Conservation (phyloP, 2,329 filamentous ascomycete species). For the Aspergillus bombycis region DNA sequence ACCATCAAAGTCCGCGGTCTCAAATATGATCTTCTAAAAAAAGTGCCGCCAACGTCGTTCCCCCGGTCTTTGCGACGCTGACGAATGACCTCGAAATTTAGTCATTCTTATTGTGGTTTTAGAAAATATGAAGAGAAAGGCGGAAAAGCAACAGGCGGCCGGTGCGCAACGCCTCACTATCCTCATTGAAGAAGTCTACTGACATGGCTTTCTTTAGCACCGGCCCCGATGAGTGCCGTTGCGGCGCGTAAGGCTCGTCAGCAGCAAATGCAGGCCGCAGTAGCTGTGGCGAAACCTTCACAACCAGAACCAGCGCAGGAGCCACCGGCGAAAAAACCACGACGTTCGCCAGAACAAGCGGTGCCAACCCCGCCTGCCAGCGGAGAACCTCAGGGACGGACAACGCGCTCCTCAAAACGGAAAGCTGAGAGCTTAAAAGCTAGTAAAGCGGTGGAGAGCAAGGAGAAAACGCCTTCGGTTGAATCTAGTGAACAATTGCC, state of each 20-base stretch:
- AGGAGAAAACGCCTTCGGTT: constrained; percentile 9
- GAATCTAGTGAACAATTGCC: constrained; percentile 8
- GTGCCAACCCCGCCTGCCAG: constrained; percentile 16
- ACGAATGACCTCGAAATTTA: not conserved
- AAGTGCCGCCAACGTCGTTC: not conserved
- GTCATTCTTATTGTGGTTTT: not conserved
- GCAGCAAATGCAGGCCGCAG: constrained; percentile 32
- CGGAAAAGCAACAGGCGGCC: constrained; percentile 39
- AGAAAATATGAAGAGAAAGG: constrained; percentile 41
- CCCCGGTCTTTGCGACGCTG: not conserved
- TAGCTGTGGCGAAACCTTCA: constrained; percentile 22
- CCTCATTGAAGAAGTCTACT: not conserved
- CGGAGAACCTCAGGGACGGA: constrained; percentile 19
- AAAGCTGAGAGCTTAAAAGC: constrained; percentile 19
- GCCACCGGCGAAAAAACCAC: constrained; percentile 40
- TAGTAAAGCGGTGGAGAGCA: constrained; percentile 15
- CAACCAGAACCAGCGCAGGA: constrained; percentile 27
- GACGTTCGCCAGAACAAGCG: constrained; percentile 30
- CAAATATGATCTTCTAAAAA: constrained; percentile 29
- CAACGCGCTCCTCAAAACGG: constrained; percentile 26
- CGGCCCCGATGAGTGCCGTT: constrained; percentile 45
- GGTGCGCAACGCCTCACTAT: constrained; percentile 25
- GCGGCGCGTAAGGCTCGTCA: constrained; percentile 47
- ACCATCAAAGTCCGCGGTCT: constrained; percentile 30
- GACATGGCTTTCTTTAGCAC: constrained; percentile 17